Evolutionary conservation across 1,284 basidiomycete species (phyloP), one percentile per base, ranked within the genome.

Genomic region (Earliella scabrosa): DNA sequence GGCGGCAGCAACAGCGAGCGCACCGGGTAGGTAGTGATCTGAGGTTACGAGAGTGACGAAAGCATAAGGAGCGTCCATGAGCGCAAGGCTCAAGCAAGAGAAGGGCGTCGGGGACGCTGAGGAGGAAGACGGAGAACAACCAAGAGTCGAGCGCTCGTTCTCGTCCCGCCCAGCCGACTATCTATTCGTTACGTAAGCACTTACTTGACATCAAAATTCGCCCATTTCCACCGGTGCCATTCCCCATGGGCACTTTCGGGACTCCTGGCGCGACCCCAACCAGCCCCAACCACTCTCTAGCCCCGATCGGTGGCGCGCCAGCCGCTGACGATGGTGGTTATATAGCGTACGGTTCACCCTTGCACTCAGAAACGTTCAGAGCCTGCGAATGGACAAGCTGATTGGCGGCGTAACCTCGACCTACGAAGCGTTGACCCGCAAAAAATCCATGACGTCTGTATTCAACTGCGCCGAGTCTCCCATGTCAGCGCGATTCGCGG

Each of bases 21-120:
- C 94, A 52, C 97, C 97, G 35, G 95, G 93, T 43, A 98, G 87
- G 75, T 98, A 99, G 20, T 83, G 80, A 68, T 96, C 89, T 32
- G 93, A 92, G 46, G 95, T 95, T 68, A 98, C 77, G 63, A 98
- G 88, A 32, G 95, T 95, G 66, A 88, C 91, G 71, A 96, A 93
- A 61, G 93, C 94, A 80, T 82, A 87, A 70, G 75, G 77, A 77
- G 72, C 66, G 76, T 83, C 77, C 87, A 88, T 88, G 70, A 64
- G 67, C 64, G 66, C 57, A 36, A 54, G 48, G 60, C 57, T 64
- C 61, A 66, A 64, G 63, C 60, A 61, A 56, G 59, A 52, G 60
- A 57, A 51, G 58, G 59, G 61, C 61, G 63, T 60, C 63, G 63
- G 49, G 62, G 67, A 68, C 65, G 68, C 64, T 60, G 53, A 49